A percentile compares a stretch with the other conserved stretches of the same genome.
These are phyloP conservation scores for Neonectria magnoliae DNA, from an alignment of 2,329 filamentous ascomycete genomes.

Conservation along the genomic window DNA sequence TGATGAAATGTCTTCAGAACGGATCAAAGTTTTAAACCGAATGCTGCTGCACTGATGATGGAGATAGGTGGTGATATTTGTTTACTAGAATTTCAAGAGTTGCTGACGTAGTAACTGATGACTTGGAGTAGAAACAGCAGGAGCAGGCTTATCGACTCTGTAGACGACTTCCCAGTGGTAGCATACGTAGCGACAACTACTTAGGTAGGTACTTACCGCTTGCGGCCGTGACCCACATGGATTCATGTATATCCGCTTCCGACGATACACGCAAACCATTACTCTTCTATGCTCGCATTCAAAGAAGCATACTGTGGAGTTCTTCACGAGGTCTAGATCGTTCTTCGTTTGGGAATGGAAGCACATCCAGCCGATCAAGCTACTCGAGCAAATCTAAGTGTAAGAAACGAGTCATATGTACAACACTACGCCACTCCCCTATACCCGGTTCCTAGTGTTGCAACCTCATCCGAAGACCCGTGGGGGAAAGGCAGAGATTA, in stretches of 20 bases:
- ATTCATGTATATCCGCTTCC: conserved; percentile 4
- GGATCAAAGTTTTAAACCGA: no score
- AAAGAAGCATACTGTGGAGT: neutral
- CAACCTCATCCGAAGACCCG: conserved; percentile 3
- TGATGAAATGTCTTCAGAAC: no score
- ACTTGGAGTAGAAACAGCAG: no score
- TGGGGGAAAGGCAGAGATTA: neutral
- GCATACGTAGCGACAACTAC: no score
- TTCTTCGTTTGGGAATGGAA: conserved; percentile 2
- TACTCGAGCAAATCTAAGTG: conserved; percentile 1
- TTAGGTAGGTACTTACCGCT: no score
- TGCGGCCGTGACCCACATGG: no score
- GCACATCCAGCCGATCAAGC: conserved; percentile 1
- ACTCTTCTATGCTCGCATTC: conserved; percentile 1
- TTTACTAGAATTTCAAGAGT: no score
- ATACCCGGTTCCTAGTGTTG: conserved; percentile 2
- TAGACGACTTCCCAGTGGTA: no score
- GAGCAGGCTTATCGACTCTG: no score
- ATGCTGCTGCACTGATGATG: no score
- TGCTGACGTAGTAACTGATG: no score
- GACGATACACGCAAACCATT: conserved; percentile 4
- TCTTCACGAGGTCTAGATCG: conserved; percentile 3
- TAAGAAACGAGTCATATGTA: conserved; percentile 5
- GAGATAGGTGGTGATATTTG: no score
- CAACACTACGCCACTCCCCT: conserved; percentile 3